Evolutionary conservation across 176 grass and related monocot genomes (phyloP), one percentile per base, ranked within the genome.

Genomic region (Poa annua): DNA sequence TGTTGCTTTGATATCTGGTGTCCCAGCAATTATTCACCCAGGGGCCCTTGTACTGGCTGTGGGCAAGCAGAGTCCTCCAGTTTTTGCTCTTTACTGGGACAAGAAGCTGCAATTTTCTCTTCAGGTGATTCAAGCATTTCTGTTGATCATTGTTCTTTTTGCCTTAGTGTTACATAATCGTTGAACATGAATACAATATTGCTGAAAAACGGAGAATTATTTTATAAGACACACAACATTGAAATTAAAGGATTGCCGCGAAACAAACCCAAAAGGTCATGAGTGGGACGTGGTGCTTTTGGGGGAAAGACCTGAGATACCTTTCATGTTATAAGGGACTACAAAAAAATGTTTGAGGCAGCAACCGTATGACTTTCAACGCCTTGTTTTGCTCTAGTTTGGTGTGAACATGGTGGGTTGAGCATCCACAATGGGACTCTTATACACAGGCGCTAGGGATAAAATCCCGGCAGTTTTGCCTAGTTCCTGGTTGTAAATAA

Each of bases 91-190:
- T 34, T 98, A 98, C 76, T 98, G 96, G 96, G 92, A 95, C 82
- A 95, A 91, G 93, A 98, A 95, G 76, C 41, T 90, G 57, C 96
- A 98, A 64, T 98, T 98, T 80, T 98, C 96, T 77, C 91, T 98
- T 88, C 96, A 98, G 96, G 96, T 91, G 77, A 86, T 45, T 76
- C 79, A 16, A 78, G 17, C 74, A 11, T 78, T 14, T 91, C 51
- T 7, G 45, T 19, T 63, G 22, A 81, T 71, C 19, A 44, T 56
- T 64, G 42, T 65, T 57, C 16, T 57, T 29, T 13, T 65, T 48
- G 59, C n/a, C 21, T 69, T 38, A 5, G 45, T 62, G 70, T 61
- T 13, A 51, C 61, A 51, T 76, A 75, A 21, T 75, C 5, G 21
- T 15, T 66, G 19, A 72, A 44, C 1, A 63, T 79, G 75, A 66